Base-by-base conservation (phyloP, 2,329 filamentous ascomycete genomes). In the Xylariales sp. region DNA sequence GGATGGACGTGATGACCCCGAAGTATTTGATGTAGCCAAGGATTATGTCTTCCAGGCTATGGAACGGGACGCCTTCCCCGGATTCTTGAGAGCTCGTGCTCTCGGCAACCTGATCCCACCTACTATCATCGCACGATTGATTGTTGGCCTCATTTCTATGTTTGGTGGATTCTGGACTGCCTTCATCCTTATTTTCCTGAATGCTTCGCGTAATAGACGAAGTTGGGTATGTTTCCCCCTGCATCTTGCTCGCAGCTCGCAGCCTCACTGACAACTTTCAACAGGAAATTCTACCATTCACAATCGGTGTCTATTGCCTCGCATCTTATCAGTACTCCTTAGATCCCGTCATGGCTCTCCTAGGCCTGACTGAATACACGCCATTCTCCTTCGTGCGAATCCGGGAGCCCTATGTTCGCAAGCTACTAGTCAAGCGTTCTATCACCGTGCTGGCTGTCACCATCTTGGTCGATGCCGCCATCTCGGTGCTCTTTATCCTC, bases 1-100 rank as follows among this genome's bases (percentile, higher is more conserved):
- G 73, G 90, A 93, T 71, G 93, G 93, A 53, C 90, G 96, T 74
- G 96, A 98, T 75, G 96, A 99, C 78, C 96, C 96, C 0, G 96
- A 99, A 80, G 92, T 99, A 12, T 99, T 99, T 75, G 96, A 98
- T 78, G 90, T 93, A 23, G 96, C 96, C 62, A 99, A 99, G 84
- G 96, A 99, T 82, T 99, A 98, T 79, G 96, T 98, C 70, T 99
- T 98, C 80, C 97, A 99, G 81, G 97, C 97, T 41, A 99, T 99
- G 96, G 97, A 99, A 82, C 89, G 97, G 64, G 96, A 99, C 82
- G 96, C 97, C n/a, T 99, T 97, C 78, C 96, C 97, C 0, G 95
- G 95, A 0, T 99, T 99, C 81, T 85, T 99, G 67, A 89, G 95
- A 77, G 93, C 93, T 82, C 98, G 98, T 82, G 96, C 96, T 2